Evolutionary conservation across 2,329 filamentous ascomycete genomes (phyloP).

Genomic region (Colletotrichum siamense): DNA sequence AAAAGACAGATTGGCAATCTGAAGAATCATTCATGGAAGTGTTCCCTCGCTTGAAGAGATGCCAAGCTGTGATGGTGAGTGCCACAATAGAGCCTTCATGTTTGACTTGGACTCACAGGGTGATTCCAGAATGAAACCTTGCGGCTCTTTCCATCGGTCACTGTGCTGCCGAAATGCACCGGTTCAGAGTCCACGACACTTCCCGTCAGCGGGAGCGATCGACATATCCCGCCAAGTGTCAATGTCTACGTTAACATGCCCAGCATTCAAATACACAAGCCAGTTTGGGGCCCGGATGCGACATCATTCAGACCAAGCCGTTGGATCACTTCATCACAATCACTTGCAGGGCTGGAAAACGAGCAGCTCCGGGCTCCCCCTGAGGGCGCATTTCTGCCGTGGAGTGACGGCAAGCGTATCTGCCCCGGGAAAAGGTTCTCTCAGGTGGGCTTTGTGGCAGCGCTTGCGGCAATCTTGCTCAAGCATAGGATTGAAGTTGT

Average conservation of each 20-base stretch:
- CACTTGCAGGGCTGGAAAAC: background rate
- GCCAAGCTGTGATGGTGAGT: background rate
- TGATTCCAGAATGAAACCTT: background rate
- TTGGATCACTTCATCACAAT: background rate
- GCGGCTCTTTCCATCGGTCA: background rate
- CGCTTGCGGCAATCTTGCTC: background rate
- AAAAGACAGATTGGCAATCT: background rate
- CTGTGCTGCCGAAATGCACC: background rate
- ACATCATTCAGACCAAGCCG: background rate
- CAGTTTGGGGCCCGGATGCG: background rate
- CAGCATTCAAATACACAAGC: background rate
- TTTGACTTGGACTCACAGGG: background rate
- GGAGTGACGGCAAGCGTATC: background rate
- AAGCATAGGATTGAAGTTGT: background rate
- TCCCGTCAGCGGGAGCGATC: background rate
- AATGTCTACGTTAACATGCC: background rate
- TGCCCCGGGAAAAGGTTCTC: background rate
- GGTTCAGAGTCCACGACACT: background rate
- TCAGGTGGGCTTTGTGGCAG: background rate
- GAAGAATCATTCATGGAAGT: background rate
- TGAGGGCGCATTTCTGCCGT: background rate
- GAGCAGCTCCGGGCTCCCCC: background rate
- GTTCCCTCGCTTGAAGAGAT: background rate
- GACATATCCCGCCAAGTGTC: background rate
- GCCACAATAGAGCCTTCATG: background rate